Conservation (phyloP, 768 basidiomycete species). For the Termitomyces sp. region DNA sequence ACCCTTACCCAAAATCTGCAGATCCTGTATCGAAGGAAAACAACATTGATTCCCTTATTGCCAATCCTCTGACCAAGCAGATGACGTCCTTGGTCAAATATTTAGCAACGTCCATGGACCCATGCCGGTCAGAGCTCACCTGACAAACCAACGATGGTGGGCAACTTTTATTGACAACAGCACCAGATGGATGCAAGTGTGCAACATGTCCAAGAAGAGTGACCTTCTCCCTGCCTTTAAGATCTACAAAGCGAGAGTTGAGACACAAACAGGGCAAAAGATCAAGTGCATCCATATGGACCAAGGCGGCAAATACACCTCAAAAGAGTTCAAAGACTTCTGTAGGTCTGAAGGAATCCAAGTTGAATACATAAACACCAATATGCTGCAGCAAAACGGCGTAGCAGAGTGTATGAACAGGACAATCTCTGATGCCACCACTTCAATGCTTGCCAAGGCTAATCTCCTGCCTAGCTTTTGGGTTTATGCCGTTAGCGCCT, state of each 20-base stretch:
- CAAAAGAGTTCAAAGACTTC: slow-evolving; percentile 17
- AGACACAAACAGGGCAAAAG: slow-evolving; percentile 22
- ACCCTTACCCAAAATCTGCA: not conserved
- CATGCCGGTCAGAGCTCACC: not conserved
- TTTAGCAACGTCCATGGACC: slow-evolving; percentile 9
- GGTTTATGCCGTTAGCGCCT: not conserved
- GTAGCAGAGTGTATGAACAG: slow-evolving; percentile 37
- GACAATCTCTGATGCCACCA: slow-evolving; percentile 28
- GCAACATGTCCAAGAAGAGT: slow-evolving; percentile 13
- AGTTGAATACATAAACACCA: slow-evolving; percentile 18
- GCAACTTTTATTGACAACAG: slow-evolving; percentile 4
- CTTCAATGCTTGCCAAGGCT: slow-evolving; percentile 6
- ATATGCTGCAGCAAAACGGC: slow-evolving; percentile 39
- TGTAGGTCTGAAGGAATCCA: slow-evolving; percentile 21
- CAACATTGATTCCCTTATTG: slow-evolving; percentile 1
- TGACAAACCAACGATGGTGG: not conserved
- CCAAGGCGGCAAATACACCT: slow-evolving; percentile 34
- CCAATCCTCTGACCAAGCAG: not conserved
- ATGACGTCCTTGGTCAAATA: not conserved
- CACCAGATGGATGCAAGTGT: slow-evolving; percentile 1
- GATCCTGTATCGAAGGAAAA: slow-evolving; percentile 4
- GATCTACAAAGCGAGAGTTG: slow-evolving; percentile 28
- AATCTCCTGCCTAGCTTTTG: slow-evolving; percentile 4
- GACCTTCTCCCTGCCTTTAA: slow-evolving; percentile 23
- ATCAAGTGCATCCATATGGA: slow-evolving; percentile 27